phyloP scores from a whole-genome alignment of 306 rosid genomes.

The Quercus aquifolioides region DNA sequence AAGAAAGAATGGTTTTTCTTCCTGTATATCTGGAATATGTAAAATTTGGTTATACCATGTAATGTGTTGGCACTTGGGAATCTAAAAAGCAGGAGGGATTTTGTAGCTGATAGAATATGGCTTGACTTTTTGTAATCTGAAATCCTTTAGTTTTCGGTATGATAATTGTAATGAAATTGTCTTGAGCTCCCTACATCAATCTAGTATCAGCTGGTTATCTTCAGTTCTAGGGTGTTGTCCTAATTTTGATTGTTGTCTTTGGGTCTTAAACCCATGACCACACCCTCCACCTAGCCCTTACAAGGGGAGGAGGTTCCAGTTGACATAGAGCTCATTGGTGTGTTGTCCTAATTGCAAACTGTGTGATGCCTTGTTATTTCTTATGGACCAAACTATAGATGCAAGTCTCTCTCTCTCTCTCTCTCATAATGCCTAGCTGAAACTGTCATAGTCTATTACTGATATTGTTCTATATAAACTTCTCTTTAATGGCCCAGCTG shows the following conservation, averaged over 20 bases:
- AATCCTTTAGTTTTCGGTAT: background rate
- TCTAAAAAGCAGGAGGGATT: background rate
- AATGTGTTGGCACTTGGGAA: background rate
- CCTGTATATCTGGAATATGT: background rate
- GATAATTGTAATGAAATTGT: background rate
- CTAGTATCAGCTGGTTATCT: too few relatives aligned
- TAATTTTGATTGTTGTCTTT: too few relatives aligned
- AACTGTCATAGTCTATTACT: constrained; percentile 21
- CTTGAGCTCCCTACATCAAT: too few relatives aligned
- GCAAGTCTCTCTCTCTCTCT: background rate
- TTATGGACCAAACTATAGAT: background rate
- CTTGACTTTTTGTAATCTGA: background rate
- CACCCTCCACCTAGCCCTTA: too few relatives aligned
- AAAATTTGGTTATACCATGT: background rate
- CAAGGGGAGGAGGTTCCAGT: too few relatives aligned
- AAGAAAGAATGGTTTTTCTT: background rate
- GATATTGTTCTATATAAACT: constrained; percentile 9
- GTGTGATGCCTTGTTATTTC: background rate
- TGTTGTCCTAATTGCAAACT: background rate
- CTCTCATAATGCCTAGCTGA: too few relatives aligned
- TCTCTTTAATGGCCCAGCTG: constrained; percentile 47
- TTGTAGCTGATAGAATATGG: background rate
- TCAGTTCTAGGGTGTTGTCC: too few relatives aligned
- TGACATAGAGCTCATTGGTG: too few relatives aligned
- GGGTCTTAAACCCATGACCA: too few relatives aligned